These are phyloP conservation scores for Cladorrhinum sp. DNA, from an alignment of 2,329 filamentous ascomycete genomes.

Conservation along the genomic window DNA sequence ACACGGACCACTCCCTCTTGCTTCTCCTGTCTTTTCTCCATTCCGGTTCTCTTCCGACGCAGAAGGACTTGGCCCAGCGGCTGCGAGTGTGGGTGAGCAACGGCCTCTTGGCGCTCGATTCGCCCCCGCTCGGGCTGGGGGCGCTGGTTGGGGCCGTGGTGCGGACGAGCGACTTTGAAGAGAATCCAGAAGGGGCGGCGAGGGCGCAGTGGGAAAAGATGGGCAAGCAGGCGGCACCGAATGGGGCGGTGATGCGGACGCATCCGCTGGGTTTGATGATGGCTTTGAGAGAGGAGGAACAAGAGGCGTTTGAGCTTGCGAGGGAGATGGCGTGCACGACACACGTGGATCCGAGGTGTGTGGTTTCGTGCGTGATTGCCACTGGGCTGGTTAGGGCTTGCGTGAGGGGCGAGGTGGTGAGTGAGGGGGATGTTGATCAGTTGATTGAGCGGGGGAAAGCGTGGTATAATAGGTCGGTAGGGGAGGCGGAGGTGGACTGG, in stretches of 20 bases:
- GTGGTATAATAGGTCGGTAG: no score
- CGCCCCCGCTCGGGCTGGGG: slow-evolving; percentile 48
- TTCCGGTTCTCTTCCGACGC: slow-evolving; percentile 26
- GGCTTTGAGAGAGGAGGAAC: slow-evolving; percentile 36
- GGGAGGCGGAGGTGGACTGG: slow-evolving; percentile 30
- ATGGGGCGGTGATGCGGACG: slow-evolving; percentile 53
- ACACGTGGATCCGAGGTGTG: slow-evolving; percentile 51
- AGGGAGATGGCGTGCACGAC: slow-evolving; percentile 43
- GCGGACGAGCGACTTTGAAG: slow-evolving; percentile 36
- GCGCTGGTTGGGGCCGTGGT: slow-evolving; percentile 46
- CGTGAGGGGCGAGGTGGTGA: slow-evolving; percentile 42
- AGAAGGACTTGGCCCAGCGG: slow-evolving; percentile 42
- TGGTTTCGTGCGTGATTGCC: slow-evolving; percentile 47
- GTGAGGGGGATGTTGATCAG: slow-evolving; percentile 40
- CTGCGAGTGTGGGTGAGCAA: slow-evolving; percentile 46
- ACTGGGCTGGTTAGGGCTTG: slow-evolving; percentile 47
- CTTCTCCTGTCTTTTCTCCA: slow-evolving; percentile 48
- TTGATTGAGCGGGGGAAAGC: slow-evolving; percentile 39
- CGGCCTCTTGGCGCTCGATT: slow-evolving; percentile 46
- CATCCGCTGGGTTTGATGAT: slow-evolving; percentile 50
- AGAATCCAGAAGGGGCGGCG: slow-evolving; percentile 40
- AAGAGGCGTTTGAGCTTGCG: slow-evolving; percentile 43
- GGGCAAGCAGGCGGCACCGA: slow-evolving; percentile 43
- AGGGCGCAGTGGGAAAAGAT: slow-evolving; percentile 41
- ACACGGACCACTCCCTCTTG: slow-evolving; percentile 52